These are phyloP conservation scores for Cephalotrichum gorgonifer DNA, from an alignment of 2,329 filamentous ascomycete species.

Conservation along the genomic window DNA sequence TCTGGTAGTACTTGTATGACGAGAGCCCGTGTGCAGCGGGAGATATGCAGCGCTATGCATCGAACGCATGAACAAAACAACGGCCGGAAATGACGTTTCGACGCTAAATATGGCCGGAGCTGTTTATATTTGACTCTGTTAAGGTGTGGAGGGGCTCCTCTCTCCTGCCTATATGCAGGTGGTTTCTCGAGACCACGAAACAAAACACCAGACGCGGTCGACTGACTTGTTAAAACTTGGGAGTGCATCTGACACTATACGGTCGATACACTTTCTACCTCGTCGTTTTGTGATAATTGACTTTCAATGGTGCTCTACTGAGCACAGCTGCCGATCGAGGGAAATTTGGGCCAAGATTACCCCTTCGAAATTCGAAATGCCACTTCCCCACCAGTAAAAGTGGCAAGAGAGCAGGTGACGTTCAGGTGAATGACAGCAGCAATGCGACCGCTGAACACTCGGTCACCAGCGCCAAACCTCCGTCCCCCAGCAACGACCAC, in stretches of 20 bases:
- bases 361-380: background rate
- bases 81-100: constrained; percentile 2
- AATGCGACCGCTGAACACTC: background rate
- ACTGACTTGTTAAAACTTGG: background rate
- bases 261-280: no score
- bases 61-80: constrained; percentile 1
- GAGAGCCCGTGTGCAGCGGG: background rate
- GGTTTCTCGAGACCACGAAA: background rate
- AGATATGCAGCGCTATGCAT: constrained; percentile 3
- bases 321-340: no score
- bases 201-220: background rate
- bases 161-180: no score
- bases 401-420: background rate
- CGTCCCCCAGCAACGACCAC: background rate
- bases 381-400: background rate
- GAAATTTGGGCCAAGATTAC: background rate
- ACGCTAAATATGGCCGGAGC: background rate
- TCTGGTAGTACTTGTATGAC: no score
- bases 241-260: no score
- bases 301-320: background rate
- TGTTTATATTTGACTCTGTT: background rate
- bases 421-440: background rate
- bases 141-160: background rate
- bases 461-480: background rate
- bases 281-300: background rate